These are phyloP conservation scores for Ganoderma leucocontextum DNA, from an alignment of 1,284 basidiomycete genomes.

Conservation along the genomic window DNA sequence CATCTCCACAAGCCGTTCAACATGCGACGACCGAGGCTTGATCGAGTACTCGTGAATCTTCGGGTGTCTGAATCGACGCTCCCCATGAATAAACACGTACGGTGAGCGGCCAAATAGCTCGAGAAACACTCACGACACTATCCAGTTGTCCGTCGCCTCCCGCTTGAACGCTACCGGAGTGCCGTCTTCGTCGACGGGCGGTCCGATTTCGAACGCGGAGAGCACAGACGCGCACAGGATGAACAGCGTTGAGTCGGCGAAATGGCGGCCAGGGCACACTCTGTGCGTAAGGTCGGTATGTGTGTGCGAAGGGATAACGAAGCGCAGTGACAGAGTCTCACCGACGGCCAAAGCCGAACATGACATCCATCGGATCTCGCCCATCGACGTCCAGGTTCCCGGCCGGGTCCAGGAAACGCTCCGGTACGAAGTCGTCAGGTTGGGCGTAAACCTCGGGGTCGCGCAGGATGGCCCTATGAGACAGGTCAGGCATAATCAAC, in stretches of 20 bases:
- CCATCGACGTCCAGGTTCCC: conserved; percentile 1
- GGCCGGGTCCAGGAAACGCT: conserved; percentile 15
- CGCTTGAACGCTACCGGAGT: background rate
- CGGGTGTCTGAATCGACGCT: background rate
- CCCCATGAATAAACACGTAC: background rate
- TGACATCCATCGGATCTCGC: conserved; percentile 7
- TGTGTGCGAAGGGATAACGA: background rate
- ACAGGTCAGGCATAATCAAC: background rate
- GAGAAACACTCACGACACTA: background rate
- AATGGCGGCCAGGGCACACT: conserved; percentile 21
- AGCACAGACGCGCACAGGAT: conserved; percentile 21
- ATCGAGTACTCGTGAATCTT: background rate
- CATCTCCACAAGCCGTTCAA: background rate
- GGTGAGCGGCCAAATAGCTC: background rate
- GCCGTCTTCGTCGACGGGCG: conserved; percentile 13
- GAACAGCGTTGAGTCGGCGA: conserved; percentile 22
- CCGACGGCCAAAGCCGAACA: conserved; percentile 25
- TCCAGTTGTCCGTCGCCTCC: background rate
- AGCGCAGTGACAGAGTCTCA: background rate
- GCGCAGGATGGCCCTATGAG: conserved; percentile 30
- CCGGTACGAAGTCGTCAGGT: conserved; percentile 28
- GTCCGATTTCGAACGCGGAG: conserved; percentile 15
- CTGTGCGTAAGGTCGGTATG: background rate
- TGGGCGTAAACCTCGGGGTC: conserved; percentile 30
- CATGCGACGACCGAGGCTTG: background rate